Percentiles rank a stretch among this genome's conserved stretches.
phyloP scores from a whole-genome alignment of 305 asterid genomes.

The Fraxinus greggii region DNA sequence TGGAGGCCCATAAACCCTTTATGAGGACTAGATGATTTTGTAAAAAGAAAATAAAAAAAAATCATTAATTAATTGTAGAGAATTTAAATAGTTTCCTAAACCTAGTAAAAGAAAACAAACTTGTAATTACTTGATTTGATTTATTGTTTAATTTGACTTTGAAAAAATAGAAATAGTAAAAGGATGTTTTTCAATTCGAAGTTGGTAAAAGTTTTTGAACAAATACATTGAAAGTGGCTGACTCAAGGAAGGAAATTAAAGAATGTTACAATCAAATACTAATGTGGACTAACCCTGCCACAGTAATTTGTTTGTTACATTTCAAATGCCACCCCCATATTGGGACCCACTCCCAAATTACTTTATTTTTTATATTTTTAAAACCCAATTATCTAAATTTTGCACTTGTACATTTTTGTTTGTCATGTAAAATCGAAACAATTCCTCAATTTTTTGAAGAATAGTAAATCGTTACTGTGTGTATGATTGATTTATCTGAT shows the following conservation, averaged over 20 bases:
- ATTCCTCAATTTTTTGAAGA: not conserved
- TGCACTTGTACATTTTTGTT: not conserved
- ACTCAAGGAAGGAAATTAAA: not conserved
- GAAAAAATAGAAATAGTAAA: not conserved
- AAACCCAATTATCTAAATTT: not conserved
- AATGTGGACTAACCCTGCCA: constrained; percentile 12
- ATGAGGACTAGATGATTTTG: not conserved
- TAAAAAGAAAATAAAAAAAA: not conserved
- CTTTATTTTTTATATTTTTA: not conserved
- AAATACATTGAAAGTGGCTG: constrained; percentile 15
- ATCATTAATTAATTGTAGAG: not conserved
- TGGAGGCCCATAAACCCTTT: not conserved
- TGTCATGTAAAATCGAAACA: not conserved
- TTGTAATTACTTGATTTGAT: not conserved
- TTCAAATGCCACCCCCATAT: constrained; percentile 18
- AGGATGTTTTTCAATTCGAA: not conserved
- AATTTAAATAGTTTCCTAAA: not conserved
- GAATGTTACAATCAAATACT: constrained; percentile 8
- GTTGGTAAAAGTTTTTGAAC: not conserved
- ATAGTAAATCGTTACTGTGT: too few species aligned
- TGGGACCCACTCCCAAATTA: constrained; percentile 15
- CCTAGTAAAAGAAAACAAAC: not conserved
- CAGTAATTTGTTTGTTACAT: constrained; percentile 20
- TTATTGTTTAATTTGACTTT: not conserved
- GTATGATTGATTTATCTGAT: too few species aligned